Conservation (phyloP, 805 yeast species). For the Cyberlindnera suaveolens region DNA sequence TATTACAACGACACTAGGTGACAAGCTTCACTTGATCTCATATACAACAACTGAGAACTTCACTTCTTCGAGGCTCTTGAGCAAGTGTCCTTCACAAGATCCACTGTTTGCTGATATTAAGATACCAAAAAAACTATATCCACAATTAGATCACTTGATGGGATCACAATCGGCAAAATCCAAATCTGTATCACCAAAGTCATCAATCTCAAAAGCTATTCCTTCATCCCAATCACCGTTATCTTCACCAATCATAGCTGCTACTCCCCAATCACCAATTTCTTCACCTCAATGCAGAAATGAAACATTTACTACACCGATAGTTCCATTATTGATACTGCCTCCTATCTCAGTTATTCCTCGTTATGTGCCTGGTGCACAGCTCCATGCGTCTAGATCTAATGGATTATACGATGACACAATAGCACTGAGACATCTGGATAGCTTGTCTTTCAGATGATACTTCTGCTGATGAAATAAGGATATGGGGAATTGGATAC, state of each 20-base stretch:
- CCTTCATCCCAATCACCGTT: slow-evolving; percentile 8
- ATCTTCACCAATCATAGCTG: not conserved
- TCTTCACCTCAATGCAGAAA: too few relatives aligned
- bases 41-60: slow-evolving; percentile 34
- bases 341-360: not conserved
- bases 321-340: not conserved
- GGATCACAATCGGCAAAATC: not conserved
- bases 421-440: slow-evolving; percentile 9
- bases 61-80: slow-evolving; percentile 22
- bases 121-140: slow-evolving; percentile 32
- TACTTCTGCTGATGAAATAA: not conserved
- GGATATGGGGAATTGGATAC: too few relatives aligned
- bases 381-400: not conserved
- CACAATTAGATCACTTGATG: slow-evolving; percentile 10
- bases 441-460: slow-evolving; percentile 11
- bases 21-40: slow-evolving; percentile 55
- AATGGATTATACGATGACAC: slow-evolving; percentile 3
- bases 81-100: slow-evolving; percentile 41
- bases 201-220: not conserved
- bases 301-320: not conserved
- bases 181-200: not conserved
- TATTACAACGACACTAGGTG: slow-evolving; percentile 43
- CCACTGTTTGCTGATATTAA: slow-evolving; percentile 23
- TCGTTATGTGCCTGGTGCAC: too few relatives aligned
- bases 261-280: slow-evolving; percentile 1